Evolutionary conservation across 495 filamentous ascomycete species (phyloP), one percentile per base, ranked within the genome.

Genomic region (Talaromyces adpressus): DNA sequence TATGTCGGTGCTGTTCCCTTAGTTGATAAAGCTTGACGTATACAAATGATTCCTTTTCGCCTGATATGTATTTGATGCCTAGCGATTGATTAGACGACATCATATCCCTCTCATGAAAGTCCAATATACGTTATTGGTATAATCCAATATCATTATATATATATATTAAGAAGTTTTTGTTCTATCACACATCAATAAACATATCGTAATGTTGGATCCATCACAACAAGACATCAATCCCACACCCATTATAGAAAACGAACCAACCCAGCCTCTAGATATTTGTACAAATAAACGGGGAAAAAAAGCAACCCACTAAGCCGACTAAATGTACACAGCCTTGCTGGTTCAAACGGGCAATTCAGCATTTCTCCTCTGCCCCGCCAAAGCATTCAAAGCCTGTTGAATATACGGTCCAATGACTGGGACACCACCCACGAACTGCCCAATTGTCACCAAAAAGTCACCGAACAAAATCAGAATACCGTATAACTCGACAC

Each of bases 401-500:
- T 81, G 70, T 65, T 88, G 87, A 69, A 97, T 87, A 66, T 91
- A 93, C 7, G 91, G 89, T 23, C 92, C 92, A 9, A 97, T 78
- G 12, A 97, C 85, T 0, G 94, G 94, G 16, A 96, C 76, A 70
- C 90, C 92, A 39, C 87, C 85, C 25, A 89, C 89, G 72, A 98
- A 96, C 61, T 90, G 85, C 0, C 87, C 89, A 63, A 97, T 91
- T 14, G 93, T 97, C n/a, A 91, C 86, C 45, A 97, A 82, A 75
- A 97, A 97, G 72, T 98, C 94, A 22, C 93, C 93, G 79, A 98
- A 98, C 53, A 98, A 80, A 29, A 96, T 85, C 67, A 96, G 83
- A 39, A 98, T 90, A 29, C 94, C 94, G 75, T 97, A 98, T 7
- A 92, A 76, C 77, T 98, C 94, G 64, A 97, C 85, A 45, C 88